These are phyloP conservation scores for Suhomyces panamericanus DNA, from an alignment of 1,139 yeast species.

Conservation along the genomic window DNA sequence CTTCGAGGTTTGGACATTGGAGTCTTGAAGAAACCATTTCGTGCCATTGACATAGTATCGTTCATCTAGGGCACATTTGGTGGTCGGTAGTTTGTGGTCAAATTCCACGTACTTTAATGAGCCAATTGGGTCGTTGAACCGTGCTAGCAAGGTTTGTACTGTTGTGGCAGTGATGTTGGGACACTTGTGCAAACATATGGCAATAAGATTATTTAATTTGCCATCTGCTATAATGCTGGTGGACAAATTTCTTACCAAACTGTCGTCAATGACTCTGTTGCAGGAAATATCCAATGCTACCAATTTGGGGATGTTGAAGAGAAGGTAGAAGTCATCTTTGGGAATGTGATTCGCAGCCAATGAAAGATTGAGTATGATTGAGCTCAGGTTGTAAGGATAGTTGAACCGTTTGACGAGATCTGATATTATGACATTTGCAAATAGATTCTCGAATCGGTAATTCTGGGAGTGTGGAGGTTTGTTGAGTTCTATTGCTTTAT, in stretches of 20 bases:
- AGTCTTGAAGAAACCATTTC: constrained; percentile 24
- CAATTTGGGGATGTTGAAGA: constrained; percentile 34
- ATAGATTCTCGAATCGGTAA: constrained; percentile 37
- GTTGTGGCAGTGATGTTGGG: constrained; percentile 24
- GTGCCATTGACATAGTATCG: constrained; percentile 21
- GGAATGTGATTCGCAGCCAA: constrained; percentile 13
- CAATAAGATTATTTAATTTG: constrained; percentile 24
- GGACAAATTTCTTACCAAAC: constrained; percentile 27
- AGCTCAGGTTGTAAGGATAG: constrained; percentile 17
- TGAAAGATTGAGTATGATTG: constrained; percentile 20
- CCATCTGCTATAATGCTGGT: constrained; percentile 25
- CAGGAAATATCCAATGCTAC: constrained; percentile 37
- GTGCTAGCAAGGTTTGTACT: constrained; percentile 19
- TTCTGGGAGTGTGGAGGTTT: constrained; percentile 8
- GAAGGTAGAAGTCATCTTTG: constrained; percentile 27
- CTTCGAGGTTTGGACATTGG: constrained; percentile 6
- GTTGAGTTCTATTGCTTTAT: constrained; percentile 10
- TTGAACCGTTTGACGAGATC: constrained; percentile 23
- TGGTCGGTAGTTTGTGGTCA: constrained; percentile 16
- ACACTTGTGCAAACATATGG: constrained; percentile 30
- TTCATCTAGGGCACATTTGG: constrained; percentile 5
- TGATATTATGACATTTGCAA: constrained; percentile 27
- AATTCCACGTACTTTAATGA: constrained; percentile 30
- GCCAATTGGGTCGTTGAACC: constrained; percentile 14
- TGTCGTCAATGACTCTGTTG: constrained; percentile 31